phyloP scores from a whole-genome alignment of 2,329 filamentous ascomycete genomes.

The Scorias spongiosa region DNA sequence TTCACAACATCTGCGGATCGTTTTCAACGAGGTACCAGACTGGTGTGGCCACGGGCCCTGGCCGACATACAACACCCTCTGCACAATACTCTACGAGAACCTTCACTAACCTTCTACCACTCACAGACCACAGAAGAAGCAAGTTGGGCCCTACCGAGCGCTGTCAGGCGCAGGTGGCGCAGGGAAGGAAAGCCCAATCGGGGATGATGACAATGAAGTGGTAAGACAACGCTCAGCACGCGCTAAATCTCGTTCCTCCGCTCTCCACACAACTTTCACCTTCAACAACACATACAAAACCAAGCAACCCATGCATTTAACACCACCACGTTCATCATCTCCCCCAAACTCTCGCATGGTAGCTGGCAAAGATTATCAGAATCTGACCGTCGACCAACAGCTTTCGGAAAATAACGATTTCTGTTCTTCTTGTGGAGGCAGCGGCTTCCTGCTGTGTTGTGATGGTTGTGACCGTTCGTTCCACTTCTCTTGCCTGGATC shows the following conservation, averaged over 20 bases:
- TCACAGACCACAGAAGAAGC: constrained; percentile 60
- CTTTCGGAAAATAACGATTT: constrained; percentile 64
- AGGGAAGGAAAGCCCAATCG: constrained; percentile 45
- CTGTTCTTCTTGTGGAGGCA: constrained; percentile 72
- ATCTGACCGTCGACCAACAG: constrained; percentile 27
- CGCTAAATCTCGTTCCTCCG: constrained; percentile 21
- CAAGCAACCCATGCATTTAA: constrained; percentile 15
- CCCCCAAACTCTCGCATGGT: constrained; percentile 9
- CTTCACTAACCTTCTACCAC: constrained; percentile 12
- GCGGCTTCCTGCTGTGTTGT: constrained; percentile 79
- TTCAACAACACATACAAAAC: constrained; percentile 12
- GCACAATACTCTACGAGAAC: neutral
- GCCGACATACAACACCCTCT: too few species aligned
- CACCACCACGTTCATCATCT: constrained; percentile 11
- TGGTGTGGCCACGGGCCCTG: too few species aligned
- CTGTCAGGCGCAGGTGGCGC: constrained; percentile 49
- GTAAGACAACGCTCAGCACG: constrained; percentile 29
- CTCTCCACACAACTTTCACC: constrained; percentile 22
- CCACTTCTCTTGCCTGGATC: constrained; percentile 78
- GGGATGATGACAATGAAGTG: constrained; percentile 42
- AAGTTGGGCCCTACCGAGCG: constrained; percentile 51
- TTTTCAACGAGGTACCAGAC: too few species aligned
- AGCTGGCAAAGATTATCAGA: constrained; percentile 5
- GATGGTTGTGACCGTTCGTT: constrained; percentile 84
- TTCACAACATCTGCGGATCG: too few species aligned